These are phyloP conservation scores for Penicillium cataractarum DNA, from an alignment of 495 filamentous ascomycete species.

Conservation along the genomic window DNA sequence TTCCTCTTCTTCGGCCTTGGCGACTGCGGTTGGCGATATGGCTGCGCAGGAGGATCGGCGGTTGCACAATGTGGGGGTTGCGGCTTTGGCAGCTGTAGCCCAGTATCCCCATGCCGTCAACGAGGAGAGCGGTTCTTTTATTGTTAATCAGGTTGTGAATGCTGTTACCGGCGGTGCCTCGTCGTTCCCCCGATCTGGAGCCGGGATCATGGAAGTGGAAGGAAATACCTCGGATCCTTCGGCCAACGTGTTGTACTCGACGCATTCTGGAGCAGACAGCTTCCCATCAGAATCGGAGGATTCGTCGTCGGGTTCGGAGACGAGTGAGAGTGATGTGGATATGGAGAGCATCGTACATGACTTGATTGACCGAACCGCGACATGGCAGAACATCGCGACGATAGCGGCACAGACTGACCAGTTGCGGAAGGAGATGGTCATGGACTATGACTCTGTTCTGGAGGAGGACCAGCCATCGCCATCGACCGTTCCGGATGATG, in stretches of 20 bases:
- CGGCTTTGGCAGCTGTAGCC: conserved; percentile 42
- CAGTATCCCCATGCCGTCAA: conserved; percentile 33
- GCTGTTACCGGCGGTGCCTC: conserved; percentile 26
- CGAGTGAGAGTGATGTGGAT: conserved; percentile 17
- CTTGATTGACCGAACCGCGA: conserved; percentile 20
- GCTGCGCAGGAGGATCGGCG: conserved; percentile 24
- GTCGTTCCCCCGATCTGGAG: not conserved
- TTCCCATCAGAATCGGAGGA: conserved; percentile 23
- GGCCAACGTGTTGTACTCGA: conserved; percentile 21
- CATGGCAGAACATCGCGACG: conserved; percentile 25
- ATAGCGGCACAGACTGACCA: conserved; percentile 30
- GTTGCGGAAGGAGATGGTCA: conserved; percentile 27
- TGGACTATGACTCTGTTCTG: conserved; percentile 34
- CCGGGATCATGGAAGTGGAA: not conserved
- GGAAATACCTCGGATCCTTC: not conserved
- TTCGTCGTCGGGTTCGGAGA: conserved; percentile 9
- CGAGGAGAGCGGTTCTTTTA: conserved; percentile 20
- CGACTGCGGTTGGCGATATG: conserved; percentile 10
- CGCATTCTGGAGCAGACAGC: conserved; percentile 32
- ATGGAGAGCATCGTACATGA: conserved; percentile 29
- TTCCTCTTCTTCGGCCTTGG: conserved; percentile 4
- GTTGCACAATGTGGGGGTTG: conserved; percentile 32
- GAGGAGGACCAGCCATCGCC: conserved; percentile 21
- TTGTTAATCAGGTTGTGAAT: conserved; percentile 37
- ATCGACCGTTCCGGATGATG: conserved; percentile 25